Conservation (phyloP, 1,284 basidiomycete genomes). For the Hemileia vastatrix region DNA sequence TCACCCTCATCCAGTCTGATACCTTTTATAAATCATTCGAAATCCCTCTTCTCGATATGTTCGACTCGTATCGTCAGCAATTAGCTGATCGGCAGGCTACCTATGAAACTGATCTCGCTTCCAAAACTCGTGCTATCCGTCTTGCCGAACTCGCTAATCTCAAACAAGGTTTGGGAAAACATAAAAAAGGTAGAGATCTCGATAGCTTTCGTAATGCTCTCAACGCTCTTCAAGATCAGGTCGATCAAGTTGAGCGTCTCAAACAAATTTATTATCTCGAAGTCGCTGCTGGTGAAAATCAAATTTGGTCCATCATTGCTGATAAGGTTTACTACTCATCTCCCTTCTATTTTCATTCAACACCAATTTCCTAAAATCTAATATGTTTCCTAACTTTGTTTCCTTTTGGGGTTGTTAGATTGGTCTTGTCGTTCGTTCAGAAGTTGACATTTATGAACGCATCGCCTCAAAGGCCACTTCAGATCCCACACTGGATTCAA, state of each 20-base stretch:
- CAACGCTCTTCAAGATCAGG: conserved; percentile 32
- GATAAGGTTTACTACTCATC: conserved; percentile 25
- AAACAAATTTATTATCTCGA: conserved; percentile 34
- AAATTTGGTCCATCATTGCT: conserved; percentile 31
- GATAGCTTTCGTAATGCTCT: conserved; percentile 32
- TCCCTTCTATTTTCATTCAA: too few relatives aligned
- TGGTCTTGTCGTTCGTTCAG: conserved; percentile 30
- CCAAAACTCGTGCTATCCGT: conserved; percentile 32
- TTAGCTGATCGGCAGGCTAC: conserved; percentile 27
- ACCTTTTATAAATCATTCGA: conserved; percentile 35
- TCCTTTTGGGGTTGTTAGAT: too few relatives aligned
- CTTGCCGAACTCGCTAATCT: conserved; percentile 34
- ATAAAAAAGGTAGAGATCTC: conserved; percentile 29
- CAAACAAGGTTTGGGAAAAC: conserved; percentile 16
- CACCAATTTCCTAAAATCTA: not conserved
- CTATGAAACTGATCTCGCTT: conserved; percentile 30
- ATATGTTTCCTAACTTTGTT: not conserved
- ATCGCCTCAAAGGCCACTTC: conserved; percentile 44
- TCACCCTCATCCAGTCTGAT: conserved; percentile 25
- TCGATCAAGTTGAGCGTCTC: conserved; percentile 31
- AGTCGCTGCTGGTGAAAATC: conserved; percentile 26
- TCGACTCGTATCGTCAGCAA: conserved; percentile 29
- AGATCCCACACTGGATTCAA: conserved; percentile 46
- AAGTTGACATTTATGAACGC: conserved; percentile 39
- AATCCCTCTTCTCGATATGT: conserved; percentile 30